Conservation (phyloP, 345 rosid genomes). For the Citrus trifoliata region DNA sequence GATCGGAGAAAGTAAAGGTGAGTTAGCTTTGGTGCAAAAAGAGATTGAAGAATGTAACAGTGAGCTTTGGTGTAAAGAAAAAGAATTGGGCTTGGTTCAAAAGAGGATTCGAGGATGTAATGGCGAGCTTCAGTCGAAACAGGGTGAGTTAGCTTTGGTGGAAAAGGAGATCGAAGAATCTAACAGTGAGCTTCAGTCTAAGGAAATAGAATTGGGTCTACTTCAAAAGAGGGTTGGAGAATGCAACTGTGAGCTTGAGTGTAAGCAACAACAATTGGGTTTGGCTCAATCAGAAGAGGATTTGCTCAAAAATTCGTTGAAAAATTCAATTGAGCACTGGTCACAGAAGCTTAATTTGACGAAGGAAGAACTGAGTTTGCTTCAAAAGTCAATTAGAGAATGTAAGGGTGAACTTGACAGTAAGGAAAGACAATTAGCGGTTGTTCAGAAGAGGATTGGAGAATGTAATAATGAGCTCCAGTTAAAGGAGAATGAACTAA, state of each 20-base stretch:
- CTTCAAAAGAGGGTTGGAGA: neutral
- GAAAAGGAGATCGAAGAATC: neutral
- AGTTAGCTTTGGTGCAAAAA: neutral
- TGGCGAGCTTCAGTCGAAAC: neutral
- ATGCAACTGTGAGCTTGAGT: neutral
- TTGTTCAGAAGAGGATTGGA: neutral
- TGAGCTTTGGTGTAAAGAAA: neutral
- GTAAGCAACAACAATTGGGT: no score
- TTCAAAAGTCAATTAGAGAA: neutral
- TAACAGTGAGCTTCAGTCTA: neutral
- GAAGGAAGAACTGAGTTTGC: slow-evolving; percentile 7
- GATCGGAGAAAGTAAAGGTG: neutral
- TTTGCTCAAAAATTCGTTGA: neutral
- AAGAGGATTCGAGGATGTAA: neutral
- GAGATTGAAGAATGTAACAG: neutral
- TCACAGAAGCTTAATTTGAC: slow-evolving; percentile 1
- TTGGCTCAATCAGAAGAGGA: neutral
- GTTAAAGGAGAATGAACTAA: neutral
- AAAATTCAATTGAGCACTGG: neutral
- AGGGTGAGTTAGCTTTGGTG: neutral
- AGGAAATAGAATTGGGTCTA: no score
- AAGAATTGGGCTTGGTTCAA: neutral
- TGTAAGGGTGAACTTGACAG: neutral
- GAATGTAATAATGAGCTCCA: neutral
- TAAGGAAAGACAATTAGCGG: neutral